A percentile compares a stretch with the other conserved stretches of the same genome.
Conservation (phyloP, 225 moss, liverwort and hornwort species). For the Sphagnum contortum region DNA sequence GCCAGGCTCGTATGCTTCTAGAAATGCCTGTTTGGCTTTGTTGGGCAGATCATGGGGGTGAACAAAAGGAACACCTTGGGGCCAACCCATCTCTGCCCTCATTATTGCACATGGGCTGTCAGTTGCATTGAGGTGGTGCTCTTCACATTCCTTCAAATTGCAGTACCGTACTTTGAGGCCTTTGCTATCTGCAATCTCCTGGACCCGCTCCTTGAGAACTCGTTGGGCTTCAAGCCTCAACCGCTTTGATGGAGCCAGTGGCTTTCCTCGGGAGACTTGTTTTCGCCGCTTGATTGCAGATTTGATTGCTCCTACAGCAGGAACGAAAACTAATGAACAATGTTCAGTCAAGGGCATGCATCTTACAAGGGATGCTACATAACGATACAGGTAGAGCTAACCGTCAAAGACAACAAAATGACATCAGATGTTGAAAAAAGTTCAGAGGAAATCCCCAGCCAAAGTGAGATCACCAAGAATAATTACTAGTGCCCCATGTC, state of each 20-base stretch:
- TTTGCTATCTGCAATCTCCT: constrained; percentile 95
- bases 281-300: constrained; percentile 82
- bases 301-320: constrained; percentile 64
- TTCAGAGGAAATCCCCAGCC: too few species aligned
- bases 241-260: constrained; percentile 92
- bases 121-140: constrained; percentile 67
- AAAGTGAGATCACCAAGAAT: too few species aligned
- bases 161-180: constrained; percentile 96
- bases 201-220: constrained; percentile 91
- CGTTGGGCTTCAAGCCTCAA: constrained; percentile 93
- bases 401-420: too few species aligned
- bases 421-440: too few species aligned
- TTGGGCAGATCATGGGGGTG: constrained; percentile 98
- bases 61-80: constrained; percentile 88
- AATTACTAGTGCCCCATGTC: too few species aligned
- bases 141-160: constrained; percentile 96
- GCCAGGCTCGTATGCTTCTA: constrained; percentile 98
- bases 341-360: neutral
- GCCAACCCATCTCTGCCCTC: constrained; percentile 98
- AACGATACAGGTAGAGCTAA: too few species aligned
- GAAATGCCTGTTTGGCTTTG: constrained; percentile 94
- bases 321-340: constrained; percentile 36
- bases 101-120: constrained; percentile 87
- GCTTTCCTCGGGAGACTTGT: constrained; percentile 90
- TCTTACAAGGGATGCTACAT: too few species aligned